phyloP scores from a whole-genome alignment of 106 monocot genomes.

The Platanthera guangdongensis region DNA sequence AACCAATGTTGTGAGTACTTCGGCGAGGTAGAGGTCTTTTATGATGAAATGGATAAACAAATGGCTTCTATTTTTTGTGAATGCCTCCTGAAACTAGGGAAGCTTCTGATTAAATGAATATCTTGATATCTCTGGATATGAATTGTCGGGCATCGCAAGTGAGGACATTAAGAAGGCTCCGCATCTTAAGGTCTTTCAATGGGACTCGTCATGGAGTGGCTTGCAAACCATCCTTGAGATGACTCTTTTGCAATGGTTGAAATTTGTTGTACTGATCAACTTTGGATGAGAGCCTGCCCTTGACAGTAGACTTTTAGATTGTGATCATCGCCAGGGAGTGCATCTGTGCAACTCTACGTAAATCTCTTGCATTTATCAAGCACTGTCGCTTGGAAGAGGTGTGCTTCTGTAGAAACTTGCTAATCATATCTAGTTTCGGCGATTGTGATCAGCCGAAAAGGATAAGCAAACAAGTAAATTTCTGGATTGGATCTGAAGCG shows the following conservation, averaged over 20 bases:
- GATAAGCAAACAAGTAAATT: too few species aligned
- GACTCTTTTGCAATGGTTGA: neutral
- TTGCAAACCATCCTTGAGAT: constrained; percentile 16
- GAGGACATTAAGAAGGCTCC: constrained; percentile 48
- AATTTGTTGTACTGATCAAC: neutral
- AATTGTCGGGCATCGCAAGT: constrained; percentile 27
- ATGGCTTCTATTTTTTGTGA: constrained; percentile 39
- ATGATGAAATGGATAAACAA: constrained; percentile 17
- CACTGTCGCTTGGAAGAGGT: too few species aligned
- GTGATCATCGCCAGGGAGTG: too few species aligned
- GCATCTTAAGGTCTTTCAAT: constrained; percentile 44
- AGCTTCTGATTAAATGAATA: constrained; percentile 52
- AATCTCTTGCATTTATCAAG: too few species aligned
- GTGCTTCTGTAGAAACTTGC: too few species aligned
- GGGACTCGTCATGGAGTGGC: constrained; percentile 46
- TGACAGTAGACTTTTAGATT: too few species aligned
- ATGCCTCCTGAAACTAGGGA: constrained; percentile 30
- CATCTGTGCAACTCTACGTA: too few species aligned
- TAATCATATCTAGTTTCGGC: too few species aligned
- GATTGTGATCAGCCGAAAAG: too few species aligned
- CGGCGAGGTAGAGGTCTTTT: constrained; percentile 33
- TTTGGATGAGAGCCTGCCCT: neutral
- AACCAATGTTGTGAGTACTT: constrained; percentile 17
- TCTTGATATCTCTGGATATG: constrained; percentile 59
- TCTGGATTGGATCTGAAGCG: too few species aligned